phyloP scores from a whole-genome alignment of 2,329 filamentous ascomycete genomes.

The Pseudogymnoascus sp. region DNA sequence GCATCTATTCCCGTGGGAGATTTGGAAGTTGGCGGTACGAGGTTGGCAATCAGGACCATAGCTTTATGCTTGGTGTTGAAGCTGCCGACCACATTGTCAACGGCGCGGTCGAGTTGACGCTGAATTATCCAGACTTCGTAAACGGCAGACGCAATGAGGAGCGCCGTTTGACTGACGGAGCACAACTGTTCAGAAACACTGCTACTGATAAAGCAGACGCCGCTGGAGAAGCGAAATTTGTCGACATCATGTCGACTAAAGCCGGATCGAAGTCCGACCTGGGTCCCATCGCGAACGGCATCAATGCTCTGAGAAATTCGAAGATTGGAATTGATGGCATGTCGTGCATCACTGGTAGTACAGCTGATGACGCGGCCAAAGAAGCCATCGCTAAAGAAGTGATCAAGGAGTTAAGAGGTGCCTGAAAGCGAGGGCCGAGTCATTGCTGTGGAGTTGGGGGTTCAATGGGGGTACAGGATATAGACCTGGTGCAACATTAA shows the following conservation, averaged over 20 bases:
- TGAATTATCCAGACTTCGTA: constrained; percentile 74
- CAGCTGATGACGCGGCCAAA: neutral
- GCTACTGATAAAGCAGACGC: constrained; percentile 27
- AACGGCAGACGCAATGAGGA: constrained; percentile 43
- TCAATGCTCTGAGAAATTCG: constrained; percentile 4
- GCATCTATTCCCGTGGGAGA: constrained; percentile 90
- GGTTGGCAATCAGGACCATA: constrained; percentile 71
- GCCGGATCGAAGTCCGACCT: neutral
- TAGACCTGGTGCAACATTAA: neutral
- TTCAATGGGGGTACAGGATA: neutral
- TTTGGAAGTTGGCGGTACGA: constrained; percentile 99
- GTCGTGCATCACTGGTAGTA: neutral
- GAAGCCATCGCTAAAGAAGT: constrained; percentile 6
- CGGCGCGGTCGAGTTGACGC: constrained; percentile 66
- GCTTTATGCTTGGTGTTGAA: constrained; percentile 72
- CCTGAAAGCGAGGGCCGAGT: neutral
- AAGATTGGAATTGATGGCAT: constrained; percentile 8
- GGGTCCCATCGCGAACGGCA: constrained; percentile 5
- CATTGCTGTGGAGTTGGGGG: neutral
- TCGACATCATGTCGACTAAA: constrained; percentile 21
- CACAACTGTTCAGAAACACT: constrained; percentile 29
- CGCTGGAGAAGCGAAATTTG: constrained; percentile 30
- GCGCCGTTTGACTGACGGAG: constrained; percentile 33
- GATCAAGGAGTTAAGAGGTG: neutral
- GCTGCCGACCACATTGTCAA: constrained; percentile 68